Percentiles rank a stretch among this genome's conserved stretches.
phyloP scores from a whole-genome alignment of 768 basidiomycete species.

The Russula abietina region DNA sequence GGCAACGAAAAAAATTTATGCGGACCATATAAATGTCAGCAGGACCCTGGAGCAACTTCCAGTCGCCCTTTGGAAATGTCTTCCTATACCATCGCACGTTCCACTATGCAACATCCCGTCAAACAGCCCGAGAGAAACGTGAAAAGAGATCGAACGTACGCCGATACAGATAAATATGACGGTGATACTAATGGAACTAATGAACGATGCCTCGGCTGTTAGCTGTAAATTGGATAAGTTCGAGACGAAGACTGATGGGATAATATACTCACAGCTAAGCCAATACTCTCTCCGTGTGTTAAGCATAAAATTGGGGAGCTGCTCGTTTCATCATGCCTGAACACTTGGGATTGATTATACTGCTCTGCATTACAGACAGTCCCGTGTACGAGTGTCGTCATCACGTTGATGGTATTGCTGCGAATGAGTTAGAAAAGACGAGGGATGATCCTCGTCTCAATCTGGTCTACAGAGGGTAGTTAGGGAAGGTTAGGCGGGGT shows the following conservation, averaged over 20 bases:
- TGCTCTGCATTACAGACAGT: slow-evolving; percentile 11
- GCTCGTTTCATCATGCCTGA: no score
- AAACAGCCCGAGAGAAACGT: no score
- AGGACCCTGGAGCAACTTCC: slow-evolving; percentile 33
- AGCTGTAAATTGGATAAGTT: slow-evolving; percentile 27
- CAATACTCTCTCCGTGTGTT: slow-evolving; percentile 35
- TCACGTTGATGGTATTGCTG: background rate
- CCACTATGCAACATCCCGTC: background rate
- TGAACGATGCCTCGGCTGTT: slow-evolving; percentile 28
- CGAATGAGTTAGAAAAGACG: background rate
- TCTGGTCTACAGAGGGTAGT: no score
- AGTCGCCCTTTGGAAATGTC: background rate
- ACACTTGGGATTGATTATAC: background rate
- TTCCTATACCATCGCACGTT: slow-evolving; percentile 11
- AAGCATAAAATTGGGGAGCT: slow-evolving; percentile 26
- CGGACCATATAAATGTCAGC: slow-evolving; percentile 28
- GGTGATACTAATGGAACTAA: no score
- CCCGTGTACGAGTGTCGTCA: background rate
- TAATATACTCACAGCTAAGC: slow-evolving; percentile 31
- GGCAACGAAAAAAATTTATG: background rate
- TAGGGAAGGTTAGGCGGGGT: background rate
- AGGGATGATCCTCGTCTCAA: background rate
- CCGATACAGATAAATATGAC: slow-evolving; percentile 4
- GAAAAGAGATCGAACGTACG: slow-evolving; percentile 1
- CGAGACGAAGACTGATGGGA: background rate